Percentiles rank a stretch among this genome's conserved stretches.
These are phyloP conservation scores for Vicia sativa DNA, from an alignment of 306 rosid species.

Conservation along the genomic window DNA sequence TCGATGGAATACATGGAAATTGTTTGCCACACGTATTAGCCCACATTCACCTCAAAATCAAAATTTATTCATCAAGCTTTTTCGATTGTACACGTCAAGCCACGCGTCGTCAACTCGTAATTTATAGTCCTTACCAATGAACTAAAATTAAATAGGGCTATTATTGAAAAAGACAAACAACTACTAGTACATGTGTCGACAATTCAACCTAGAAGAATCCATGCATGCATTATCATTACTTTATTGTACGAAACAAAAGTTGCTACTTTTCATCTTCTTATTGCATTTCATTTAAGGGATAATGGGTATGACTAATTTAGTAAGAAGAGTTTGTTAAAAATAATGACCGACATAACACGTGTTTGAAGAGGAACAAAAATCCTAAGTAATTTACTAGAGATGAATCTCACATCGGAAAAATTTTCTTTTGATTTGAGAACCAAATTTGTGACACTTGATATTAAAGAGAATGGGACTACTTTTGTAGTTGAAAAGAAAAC, in stretches of 20 bases:
- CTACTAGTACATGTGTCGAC: constrained; percentile 28
- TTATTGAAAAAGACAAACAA: not conserved
- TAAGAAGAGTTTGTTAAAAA: too few species aligned
- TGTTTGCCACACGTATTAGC: constrained; percentile 42
- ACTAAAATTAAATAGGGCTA: not conserved
- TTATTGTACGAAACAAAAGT: too few species aligned
- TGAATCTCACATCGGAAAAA: too few species aligned
- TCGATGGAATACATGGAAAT: constrained; percentile 9
- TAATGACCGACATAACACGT: too few species aligned
- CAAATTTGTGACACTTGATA: not conserved
- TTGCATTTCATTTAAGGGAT: too few species aligned
- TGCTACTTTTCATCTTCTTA: too few species aligned
- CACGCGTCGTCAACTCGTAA: too few species aligned
- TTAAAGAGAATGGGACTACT: not conserved
- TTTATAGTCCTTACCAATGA: not conserved
- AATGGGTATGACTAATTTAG: too few species aligned
- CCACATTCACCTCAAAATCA: not conserved
- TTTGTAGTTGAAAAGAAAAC: not conserved
- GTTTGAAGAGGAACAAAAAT: too few species aligned
- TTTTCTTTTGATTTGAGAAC: too few species aligned
- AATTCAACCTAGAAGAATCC: constrained; percentile 10
- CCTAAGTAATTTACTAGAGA: too few species aligned
- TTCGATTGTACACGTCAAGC: constrained; percentile 6
- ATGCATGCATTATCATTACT: not conserved
- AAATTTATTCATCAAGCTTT: constrained; percentile 6